A percentile compares a stretch with the other conserved stretches of the same genome.
Evolutionary conservation across 768 basidiomycete genomes (phyloP).

Genomic region (Hygrophorus pudorinus): DNA sequence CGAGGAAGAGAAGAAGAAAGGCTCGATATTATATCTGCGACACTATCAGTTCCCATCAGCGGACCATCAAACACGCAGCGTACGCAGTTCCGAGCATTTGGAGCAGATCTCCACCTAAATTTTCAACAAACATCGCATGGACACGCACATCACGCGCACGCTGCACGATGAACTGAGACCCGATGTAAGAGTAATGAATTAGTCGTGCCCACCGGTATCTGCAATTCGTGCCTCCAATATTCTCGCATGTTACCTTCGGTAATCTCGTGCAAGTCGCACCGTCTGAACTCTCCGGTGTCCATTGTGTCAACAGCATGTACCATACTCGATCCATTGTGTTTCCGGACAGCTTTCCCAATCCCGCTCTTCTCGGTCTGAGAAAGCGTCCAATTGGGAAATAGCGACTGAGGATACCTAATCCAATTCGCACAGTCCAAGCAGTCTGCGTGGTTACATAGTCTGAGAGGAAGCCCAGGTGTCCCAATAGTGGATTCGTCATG

Average conservation of each 20-base stretch:
- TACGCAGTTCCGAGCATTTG: constrained; percentile 45
- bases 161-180: constrained; percentile 42
- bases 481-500: no score
- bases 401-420: constrained; percentile 40
- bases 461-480: no score
- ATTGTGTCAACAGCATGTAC: constrained; percentile 32
- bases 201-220: no score
- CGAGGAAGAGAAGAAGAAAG: constrained; percentile 52
- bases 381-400: constrained; percentile 47
- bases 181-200: no score
- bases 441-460: no score
- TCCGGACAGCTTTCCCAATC: constrained; percentile 21
- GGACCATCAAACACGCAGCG: constrained; percentile 1
- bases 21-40: constrained; percentile 37
- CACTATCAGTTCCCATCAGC: neutral
- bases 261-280: neutral
- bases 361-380: constrained; percentile 31
- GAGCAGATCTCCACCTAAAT: no score
- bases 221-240: no score
- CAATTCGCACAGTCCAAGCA: no score
- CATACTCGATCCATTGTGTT: constrained; percentile 15
- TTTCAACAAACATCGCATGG: no score
- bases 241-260: no score
- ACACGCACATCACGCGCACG: no score
- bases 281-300: constrained; percentile 6